These are phyloP conservation scores for Penicillium decumbens DNA, from an alignment of 2,329 filamentous ascomycete species.

Conservation along the genomic window DNA sequence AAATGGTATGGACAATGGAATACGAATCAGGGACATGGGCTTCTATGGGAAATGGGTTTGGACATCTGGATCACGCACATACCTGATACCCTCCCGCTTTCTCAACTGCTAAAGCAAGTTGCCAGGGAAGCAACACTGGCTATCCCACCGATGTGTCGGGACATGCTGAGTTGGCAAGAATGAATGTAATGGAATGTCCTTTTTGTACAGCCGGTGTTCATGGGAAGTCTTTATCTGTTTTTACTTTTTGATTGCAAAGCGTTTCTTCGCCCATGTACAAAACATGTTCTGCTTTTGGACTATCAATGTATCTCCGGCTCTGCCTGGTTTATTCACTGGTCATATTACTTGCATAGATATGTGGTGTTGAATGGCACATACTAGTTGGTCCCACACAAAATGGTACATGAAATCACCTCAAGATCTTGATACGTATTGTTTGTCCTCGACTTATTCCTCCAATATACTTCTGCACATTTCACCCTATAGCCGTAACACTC, in stretches of 20 bases:
- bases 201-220: conserved; percentile 17
- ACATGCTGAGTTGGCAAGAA: conserved; percentile 2
- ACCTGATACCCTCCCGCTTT: conserved; percentile 12
- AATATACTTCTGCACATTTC: no score
- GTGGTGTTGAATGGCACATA: not conserved
- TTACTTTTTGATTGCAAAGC: conserved; percentile 1
- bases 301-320: not conserved
- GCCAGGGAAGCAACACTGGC: not conserved
- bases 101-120: not conserved
- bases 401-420: not conserved
- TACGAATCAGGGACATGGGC: conserved; percentile 2
- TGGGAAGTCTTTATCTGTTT: not conserved
- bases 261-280: conserved; percentile 14
- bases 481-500: no score
- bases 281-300: conserved; percentile 6
- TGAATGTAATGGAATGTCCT: conserved; percentile 3
- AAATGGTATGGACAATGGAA: conserved; percentile 16
- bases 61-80: conserved; percentile 20
- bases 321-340: not conserved
- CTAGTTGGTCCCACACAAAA: conserved; percentile 1
- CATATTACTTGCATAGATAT: conserved; percentile 1
- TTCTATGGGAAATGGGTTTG: conserved; percentile 12
- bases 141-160: not conserved
- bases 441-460: no score
- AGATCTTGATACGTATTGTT: not conserved